Base-by-base conservation (phyloP, 2,329 filamentous ascomycete genomes). In the Fusarium fracticaudum region DNA sequence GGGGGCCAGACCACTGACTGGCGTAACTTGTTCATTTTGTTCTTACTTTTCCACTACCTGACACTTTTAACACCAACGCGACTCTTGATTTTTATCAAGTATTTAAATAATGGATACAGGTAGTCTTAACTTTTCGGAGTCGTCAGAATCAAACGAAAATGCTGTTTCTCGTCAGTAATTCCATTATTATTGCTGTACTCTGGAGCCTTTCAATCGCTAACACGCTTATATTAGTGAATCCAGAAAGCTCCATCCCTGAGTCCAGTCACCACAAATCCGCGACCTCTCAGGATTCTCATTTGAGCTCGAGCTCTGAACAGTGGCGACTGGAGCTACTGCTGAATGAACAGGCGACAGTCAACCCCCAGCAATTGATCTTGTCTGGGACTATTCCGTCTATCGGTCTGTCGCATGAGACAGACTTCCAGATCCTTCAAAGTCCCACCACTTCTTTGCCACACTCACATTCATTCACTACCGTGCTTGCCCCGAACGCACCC, bases 401-500 rank as follows among this genome's bases (percentile, higher is more conserved):
- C n/a, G 41, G 9, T 10, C 1, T n/a, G 9, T 24, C 41, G n/a
- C 14, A 12, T 43, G 41, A 43, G 22, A 43, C 6, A 17, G 9
- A 1, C 9, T 11, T 43, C 41, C 41, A 24, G 6, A 5, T 11
- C 9, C 7, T 15, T 17, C 41, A 43, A 43, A 43, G 5, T 11
- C 22, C 41, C 4, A 11, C 6, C 41, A n/a, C 6, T 24, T 17
- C 9, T 17, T 43, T 10, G 14, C 11, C 41, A 11, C 9, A 17
- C 11, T 10, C 41, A 17, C 14, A 43, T 1, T 43, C n/a, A 6
- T 15, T 43, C 41, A 2, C 41, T 5, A 11, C 41, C n/a, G 41
- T 12, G 9, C 14, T n/a, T 12, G 41, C 14, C 9, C 41, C 14
- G 41, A 2, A 0, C 41, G 6, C 41, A 1, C 1, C n/a, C 9